Conservation (phyloP, 2,329 filamentous ascomycete species). For the Pseudogymnoascus sp. region DNA sequence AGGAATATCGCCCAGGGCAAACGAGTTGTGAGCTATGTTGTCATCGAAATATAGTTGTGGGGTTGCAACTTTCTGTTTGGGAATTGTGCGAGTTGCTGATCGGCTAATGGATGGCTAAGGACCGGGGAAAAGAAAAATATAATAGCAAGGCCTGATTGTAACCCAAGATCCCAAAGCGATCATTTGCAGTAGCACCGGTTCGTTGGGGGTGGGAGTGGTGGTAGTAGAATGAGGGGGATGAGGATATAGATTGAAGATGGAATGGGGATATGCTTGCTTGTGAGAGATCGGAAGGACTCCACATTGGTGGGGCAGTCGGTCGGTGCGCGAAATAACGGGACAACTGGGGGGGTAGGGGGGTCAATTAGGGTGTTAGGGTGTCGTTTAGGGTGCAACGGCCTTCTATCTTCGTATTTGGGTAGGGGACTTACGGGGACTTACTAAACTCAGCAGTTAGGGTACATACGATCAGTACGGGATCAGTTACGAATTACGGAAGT, state of each 20-base stretch:
- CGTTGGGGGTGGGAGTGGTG: not conserved
- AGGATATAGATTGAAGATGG: not conserved
- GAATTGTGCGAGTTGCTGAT: constrained; percentile 7
- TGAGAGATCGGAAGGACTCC: not conserved
- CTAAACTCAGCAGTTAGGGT: not conserved
- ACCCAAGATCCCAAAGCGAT: constrained; percentile 2
- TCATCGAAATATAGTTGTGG: constrained; percentile 8
- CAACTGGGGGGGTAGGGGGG: not conserved
- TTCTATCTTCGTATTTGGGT: not conserved
- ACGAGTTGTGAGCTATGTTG: constrained; percentile 8
- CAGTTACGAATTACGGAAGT: not conserved
- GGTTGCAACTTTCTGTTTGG: constrained; percentile 4
- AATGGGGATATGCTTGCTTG: constrained; percentile 1
- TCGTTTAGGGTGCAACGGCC: not conserved
- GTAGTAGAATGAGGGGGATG: not conserved
- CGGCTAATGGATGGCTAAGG: constrained; percentile 1
- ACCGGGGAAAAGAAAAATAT: not conserved
- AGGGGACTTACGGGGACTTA: not conserved
- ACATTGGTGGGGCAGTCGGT: not conserved
- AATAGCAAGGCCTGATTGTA: not conserved
- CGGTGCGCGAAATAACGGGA: not conserved
- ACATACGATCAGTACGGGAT: not conserved
- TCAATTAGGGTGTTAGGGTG: not conserved
- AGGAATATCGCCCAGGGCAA: not conserved
- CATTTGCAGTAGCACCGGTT: not conserved